Conservation (phyloP, 495 filamentous ascomycete genomes). For the Cladorrhinum samala region DNA sequence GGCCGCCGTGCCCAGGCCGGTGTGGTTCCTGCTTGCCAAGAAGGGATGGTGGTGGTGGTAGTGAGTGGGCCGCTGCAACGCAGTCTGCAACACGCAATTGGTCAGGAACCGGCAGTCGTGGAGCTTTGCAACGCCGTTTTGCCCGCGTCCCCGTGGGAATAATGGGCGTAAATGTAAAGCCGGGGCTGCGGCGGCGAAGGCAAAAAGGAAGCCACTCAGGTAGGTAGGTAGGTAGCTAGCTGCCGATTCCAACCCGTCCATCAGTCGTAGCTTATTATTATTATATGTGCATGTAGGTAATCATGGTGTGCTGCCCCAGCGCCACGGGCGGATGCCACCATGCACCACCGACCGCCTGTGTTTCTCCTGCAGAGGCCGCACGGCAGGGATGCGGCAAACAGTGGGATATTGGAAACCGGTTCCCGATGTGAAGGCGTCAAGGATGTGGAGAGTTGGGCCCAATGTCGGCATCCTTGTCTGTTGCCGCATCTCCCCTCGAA, state of each 20-base stretch:
- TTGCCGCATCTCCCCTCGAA: neutral
- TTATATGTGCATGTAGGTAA: slow-evolving; percentile 13
- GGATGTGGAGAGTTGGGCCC: neutral
- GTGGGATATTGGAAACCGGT: slow-evolving; percentile 4
- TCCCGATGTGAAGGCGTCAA: neutral
- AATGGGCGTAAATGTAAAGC: slow-evolving; percentile 6
- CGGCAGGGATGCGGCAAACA: slow-evolving; percentile 13
- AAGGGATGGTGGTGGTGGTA: neutral
- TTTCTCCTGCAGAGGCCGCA: slow-evolving; percentile 8
- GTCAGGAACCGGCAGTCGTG: neutral
- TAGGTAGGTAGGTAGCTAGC: too few species aligned
- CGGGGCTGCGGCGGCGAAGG: neutral
- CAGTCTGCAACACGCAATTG: slow-evolving; percentile 11
- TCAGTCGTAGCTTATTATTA: too few species aligned
- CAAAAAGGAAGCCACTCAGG: neutral
- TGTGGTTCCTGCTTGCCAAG: slow-evolving; percentile 1
- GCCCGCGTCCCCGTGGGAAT: slow-evolving; percentile 2
- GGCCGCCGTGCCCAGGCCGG: too few species aligned
- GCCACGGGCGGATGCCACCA: slow-evolving; percentile 9
- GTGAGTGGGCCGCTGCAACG: neutral
- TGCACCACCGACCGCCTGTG: slow-evolving; percentile 7
- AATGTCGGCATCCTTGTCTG: neutral
- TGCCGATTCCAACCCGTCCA: too few species aligned
- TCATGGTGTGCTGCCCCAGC: slow-evolving; percentile 11
- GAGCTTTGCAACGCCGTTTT: neutral